phyloP scores from a whole-genome alignment of 306 rosid genomes.

The Cotoneaster glaucophyllus region DNA sequence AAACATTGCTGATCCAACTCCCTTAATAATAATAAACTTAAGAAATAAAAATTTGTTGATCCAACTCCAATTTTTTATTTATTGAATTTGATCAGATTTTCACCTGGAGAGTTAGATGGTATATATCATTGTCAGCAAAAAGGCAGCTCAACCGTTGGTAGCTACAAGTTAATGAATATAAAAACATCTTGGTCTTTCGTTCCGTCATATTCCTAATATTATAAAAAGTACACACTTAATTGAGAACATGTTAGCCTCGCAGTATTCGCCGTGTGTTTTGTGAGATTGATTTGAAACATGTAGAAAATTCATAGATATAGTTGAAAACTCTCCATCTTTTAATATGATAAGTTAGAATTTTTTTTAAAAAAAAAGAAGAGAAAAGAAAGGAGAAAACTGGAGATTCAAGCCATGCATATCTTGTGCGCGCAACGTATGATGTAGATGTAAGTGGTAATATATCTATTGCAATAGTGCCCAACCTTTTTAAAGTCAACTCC shows the following conservation, averaged over 20 bases:
- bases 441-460: background rate
- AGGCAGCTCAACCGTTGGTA: constrained; percentile 10
- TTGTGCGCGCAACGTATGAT: constrained; percentile 12
- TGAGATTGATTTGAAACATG: background rate
- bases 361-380: too few species aligned
- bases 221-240: too few species aligned
- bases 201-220: too few species aligned
- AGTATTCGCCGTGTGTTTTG: constrained; percentile 21
- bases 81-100: background rate
- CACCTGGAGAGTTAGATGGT: constrained; percentile 9
- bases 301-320: background rate
- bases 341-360: background rate
- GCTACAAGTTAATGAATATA: background rate
- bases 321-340: background rate
- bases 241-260: constrained; percentile 18
- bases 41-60: background rate
- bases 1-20: background rate
- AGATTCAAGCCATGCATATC: constrained; percentile 10
- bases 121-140: background rate
- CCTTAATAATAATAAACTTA: too few species aligned
- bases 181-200: background rate
- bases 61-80: background rate
- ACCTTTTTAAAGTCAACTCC: constrained; percentile 17
- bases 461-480: background rate
- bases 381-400: background rate